Evolutionary conservation across 371 early-diverging fungal genomes (phyloP), one percentile per base, ranked within the genome.

Genomic region (Smittium culicis): DNA sequence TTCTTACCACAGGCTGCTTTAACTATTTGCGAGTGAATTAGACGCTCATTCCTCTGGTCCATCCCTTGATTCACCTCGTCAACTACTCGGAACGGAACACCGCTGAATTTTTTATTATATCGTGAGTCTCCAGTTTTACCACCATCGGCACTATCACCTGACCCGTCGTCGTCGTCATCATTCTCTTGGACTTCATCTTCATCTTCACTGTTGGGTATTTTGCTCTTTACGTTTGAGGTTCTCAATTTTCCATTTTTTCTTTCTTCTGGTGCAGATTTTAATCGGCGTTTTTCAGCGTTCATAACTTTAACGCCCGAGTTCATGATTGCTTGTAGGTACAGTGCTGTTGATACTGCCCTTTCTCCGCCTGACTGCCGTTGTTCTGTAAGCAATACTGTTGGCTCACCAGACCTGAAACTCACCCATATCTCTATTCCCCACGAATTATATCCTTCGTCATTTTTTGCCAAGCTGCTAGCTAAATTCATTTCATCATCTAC

Each of bases 61-160:
- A 99, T 99, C 67, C 99, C 98, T 78, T 99, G 99, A 78, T 99
- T 99, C 70, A 99, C 99, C 79, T 99, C 99, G 80, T 99, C 99
- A 11, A 99, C 99, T 0, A 99, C 92, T 61, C 99, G 88, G 85
- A 99, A 99, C 5, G 99, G 98, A 11, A 94, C 82, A 17, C 57
- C 57, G 5, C 3, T 27, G 27, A 16, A 57, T n/a, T n/a, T n/a
- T n/a, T n/a, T n/a, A n/a, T n/a, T n/a, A n/a, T n/a, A n/a, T n/a
- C n/a, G n/a, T n/a, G n/a, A n/a, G n/a, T n/a, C n/a, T n/a, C n/a
- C n/a, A n/a, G n/a, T n/a, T n/a, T n/a, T n/a, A 11, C 20, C 45
- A 11, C 5, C 20, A 27, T 57, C 57, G 5, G 27, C n/a, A 3
- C 25, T 3, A 11, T 57, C 57, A 57, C 5, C 27, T 3, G 3